Conservation (phyloP, 2,329 filamentous ascomycete genomes). For the Aureobasidium namibiae region DNA sequence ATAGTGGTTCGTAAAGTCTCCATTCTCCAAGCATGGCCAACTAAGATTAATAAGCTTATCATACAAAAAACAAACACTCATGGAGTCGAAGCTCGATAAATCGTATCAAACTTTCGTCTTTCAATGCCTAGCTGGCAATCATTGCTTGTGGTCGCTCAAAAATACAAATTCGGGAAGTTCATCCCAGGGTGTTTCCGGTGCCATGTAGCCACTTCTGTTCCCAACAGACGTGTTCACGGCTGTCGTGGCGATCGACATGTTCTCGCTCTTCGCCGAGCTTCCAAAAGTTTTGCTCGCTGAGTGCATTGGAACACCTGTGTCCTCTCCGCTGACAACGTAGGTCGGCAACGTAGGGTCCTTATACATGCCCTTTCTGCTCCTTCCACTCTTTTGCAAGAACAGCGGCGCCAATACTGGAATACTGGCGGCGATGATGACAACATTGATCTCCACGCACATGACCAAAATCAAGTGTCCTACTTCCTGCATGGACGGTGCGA, state of each 20-base stretch:
- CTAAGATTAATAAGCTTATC: background rate
- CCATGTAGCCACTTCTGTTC: background rate
- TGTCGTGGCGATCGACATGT: background rate
- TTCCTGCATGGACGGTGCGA: background rate
- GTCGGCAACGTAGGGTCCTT: background rate
- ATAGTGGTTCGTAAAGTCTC: no score
- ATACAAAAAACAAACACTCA: no score
- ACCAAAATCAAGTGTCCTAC: background rate
- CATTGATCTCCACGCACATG: slow-evolving; percentile 7
- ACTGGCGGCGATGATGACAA: background rate
- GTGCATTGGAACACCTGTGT: background rate
- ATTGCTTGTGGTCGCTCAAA: background rate
- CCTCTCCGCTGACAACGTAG: background rate
- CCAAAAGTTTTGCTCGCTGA: background rate
- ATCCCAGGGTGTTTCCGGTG: background rate
- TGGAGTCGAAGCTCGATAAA: no score
- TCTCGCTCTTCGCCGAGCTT: background rate
- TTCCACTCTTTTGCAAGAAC: background rate
- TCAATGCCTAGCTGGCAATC: no score
- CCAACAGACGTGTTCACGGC: background rate
- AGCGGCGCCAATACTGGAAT: background rate
- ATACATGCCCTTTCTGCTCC: background rate
- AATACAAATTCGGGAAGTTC: background rate
- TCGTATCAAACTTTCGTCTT: no score
- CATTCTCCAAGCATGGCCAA: background rate